Evolutionary conservation across 2,329 filamentous ascomycete species (phyloP).

Genomic region (Boeremia exigua): DNA sequence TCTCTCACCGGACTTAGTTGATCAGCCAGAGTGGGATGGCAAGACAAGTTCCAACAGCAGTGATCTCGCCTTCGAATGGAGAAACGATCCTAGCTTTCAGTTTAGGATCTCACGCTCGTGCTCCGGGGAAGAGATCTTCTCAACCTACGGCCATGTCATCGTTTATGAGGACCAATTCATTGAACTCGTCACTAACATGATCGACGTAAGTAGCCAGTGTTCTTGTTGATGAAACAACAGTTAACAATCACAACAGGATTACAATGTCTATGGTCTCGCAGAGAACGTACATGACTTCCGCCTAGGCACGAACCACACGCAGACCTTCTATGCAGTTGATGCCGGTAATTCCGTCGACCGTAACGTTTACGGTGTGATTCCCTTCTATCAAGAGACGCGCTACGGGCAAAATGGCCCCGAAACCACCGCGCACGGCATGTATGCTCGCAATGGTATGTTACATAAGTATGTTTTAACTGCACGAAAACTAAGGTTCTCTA

Average conservation of each 20-base stretch:
- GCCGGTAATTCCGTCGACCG: slow-evolving; percentile 41
- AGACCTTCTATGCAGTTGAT: slow-evolving; percentile 73
- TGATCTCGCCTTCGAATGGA: slow-evolving; percentile 24
- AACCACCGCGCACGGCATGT: slow-evolving; percentile 20
- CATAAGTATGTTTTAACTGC: neutral
- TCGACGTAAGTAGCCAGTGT: slow-evolving; percentile 60
- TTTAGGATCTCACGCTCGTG: slow-evolving; percentile 65
- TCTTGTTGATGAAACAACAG: slow-evolving; percentile 26
- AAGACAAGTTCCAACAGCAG: slow-evolving; percentile 17
- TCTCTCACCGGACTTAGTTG: slow-evolving; percentile 14
- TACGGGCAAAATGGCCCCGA: slow-evolving; percentile 10
- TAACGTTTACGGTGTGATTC: slow-evolving; percentile 19
- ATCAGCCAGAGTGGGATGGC: slow-evolving; percentile 24
- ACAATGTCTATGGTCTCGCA: slow-evolving; percentile 75
- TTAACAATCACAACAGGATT: slow-evolving; percentile 58
- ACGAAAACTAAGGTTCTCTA: neutral
- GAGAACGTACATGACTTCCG: slow-evolving; percentile 73
- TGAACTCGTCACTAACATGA: slow-evolving; percentile 28
- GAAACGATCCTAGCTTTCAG: slow-evolving; percentile 63
- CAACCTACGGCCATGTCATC: slow-evolving; percentile 70
- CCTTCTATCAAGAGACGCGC: slow-evolving; percentile 24
- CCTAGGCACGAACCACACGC: slow-evolving; percentile 68
- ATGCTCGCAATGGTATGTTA: slow-evolving; percentile 22
- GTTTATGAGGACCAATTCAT: slow-evolving; percentile 79
- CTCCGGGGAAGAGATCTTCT: slow-evolving; percentile 65